These are phyloP conservation scores for Diaporthe humulicola DNA, from an alignment of 2,329 filamentous ascomycete genomes.

Conservation along the genomic window DNA sequence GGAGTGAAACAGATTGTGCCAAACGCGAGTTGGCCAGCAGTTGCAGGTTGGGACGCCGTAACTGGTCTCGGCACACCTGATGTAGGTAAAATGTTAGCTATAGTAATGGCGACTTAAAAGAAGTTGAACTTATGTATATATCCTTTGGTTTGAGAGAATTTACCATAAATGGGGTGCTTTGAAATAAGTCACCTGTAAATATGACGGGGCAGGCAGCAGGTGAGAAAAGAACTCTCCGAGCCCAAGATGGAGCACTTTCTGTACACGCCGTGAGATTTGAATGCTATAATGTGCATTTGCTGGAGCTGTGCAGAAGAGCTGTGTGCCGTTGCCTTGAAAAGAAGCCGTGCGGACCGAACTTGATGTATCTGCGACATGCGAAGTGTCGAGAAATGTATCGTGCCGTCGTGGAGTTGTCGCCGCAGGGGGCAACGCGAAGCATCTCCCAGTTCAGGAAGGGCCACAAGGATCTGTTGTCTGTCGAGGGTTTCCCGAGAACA, in stretches of 20 bases:
- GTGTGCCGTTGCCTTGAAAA: not conserved
- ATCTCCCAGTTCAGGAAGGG: not conserved
- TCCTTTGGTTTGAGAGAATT: not conserved
- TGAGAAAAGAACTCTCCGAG: not conserved
- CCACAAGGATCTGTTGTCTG: not conserved
- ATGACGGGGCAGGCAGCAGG: not conserved
- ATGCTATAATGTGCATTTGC: too few relatives aligned
- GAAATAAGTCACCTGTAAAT: not conserved
- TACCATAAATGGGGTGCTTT: too few relatives aligned
- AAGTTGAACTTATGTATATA: not conserved
- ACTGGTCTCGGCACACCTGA: constrained; percentile 17
- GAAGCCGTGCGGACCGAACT: not conserved
- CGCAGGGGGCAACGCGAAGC: not conserved
- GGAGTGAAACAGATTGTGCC: not conserved
- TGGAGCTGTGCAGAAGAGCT: not conserved
- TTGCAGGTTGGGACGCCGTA: constrained; percentile 16
- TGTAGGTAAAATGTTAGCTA: constrained; percentile 16
- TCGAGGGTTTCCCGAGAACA: not conserved
- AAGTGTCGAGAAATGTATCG: not conserved
- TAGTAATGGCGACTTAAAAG: not conserved
- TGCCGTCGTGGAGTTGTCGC: not conserved
- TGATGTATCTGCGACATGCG: not conserved
- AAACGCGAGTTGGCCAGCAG: constrained; percentile 23
- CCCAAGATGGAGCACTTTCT: not conserved
- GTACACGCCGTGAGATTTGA: not conserved